A percentile compares a stretch with the other conserved stretches of the same genome.
phyloP scores from a whole-genome alignment of 352 stramenopile genomes.

The Phytophthora meadii region DNA sequence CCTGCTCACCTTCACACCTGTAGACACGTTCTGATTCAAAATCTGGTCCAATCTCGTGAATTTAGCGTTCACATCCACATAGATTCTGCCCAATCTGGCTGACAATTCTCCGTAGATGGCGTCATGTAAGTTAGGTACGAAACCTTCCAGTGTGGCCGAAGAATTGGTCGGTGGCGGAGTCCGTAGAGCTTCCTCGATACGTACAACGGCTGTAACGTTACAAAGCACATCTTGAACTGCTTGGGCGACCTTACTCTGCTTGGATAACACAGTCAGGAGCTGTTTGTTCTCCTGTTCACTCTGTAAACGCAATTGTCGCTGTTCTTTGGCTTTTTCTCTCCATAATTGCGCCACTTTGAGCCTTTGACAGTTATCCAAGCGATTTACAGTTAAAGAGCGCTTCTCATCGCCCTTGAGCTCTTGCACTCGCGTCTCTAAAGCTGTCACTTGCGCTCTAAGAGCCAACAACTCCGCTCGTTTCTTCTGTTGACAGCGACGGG shows the following conservation, averaged over 20 bases:
- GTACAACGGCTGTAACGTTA: conserved; percentile 20
- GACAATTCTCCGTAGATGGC: conserved; percentile 30
- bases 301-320: conserved; percentile 18
- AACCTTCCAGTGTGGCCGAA: conserved; percentile 10
- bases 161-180: conserved; percentile 16
- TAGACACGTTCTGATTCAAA: conserved; percentile 3
- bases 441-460: conserved; percentile 20
- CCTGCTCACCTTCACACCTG: conserved; percentile 12
- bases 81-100: conserved; percentile 10
- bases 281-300: conserved; percentile 21
- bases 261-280: conserved; percentile 15
- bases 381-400: neutral
- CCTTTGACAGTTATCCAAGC: conserved; percentile 20
- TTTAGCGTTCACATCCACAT: conserved; percentile 10
- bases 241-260: conserved; percentile 21
- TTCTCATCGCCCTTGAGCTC: conserved; percentile 12
- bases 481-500: conserved; percentile 33
- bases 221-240: conserved; percentile 14
- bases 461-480: conserved; percentile 30
- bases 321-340: conserved; percentile 13
- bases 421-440: conserved; percentile 14
- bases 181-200: conserved; percentile 29
- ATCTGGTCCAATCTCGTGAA: neutral
- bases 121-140: conserved; percentile 27
- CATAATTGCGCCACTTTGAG: conserved; percentile 12